Percentiles rank a stretch among this genome's conserved stretches.
These are phyloP conservation scores for Sisymbrium altissimum DNA, from an alignment of 345 rosid genomes.

Conservation along the genomic window DNA sequence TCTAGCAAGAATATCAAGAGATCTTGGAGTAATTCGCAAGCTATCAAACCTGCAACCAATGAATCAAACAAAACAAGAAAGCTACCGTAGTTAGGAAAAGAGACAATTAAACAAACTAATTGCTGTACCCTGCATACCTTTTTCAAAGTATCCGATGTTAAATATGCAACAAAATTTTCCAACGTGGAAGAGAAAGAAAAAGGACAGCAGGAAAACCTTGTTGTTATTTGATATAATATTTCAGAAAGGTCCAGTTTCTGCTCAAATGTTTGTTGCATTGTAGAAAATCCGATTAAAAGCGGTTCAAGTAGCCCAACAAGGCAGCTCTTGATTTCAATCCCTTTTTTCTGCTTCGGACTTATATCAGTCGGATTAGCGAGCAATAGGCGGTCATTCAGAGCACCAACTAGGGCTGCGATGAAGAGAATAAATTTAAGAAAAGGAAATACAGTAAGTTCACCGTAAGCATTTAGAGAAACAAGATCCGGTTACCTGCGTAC, in stretches of 20 bases:
- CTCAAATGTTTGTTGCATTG: conserved; percentile 93
- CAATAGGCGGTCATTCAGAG: conserved; percentile 85
- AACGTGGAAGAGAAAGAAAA: neutral
- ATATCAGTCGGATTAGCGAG: conserved; percentile 81
- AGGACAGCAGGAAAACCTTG: conserved; percentile 50
- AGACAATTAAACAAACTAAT: too few species aligned
- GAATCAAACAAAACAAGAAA: neutral
- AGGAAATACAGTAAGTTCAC: conserved; percentile 16
- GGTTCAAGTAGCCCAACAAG: conserved; percentile 98
- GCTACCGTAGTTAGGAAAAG: neutral
- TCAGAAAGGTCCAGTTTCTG: conserved; percentile 93
- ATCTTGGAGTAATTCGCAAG: conserved; percentile 87
- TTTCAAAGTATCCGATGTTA: neutral
- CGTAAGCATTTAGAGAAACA: conserved; percentile 11
- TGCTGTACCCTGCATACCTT: neutral
- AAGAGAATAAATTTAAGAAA: conserved; percentile 23
- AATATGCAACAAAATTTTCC: neutral
- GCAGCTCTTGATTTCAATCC: conserved; percentile 81
- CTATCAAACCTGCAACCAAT: conserved; percentile 79
- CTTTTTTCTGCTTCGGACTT: conserved; percentile 86
- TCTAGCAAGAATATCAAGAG: conserved; percentile 83
- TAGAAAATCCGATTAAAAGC: conserved; percentile 95
- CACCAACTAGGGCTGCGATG: conserved; percentile 77
- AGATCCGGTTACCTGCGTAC: conserved; percentile 58
- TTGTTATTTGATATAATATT: conserved; percentile 87